A percentile compares a stretch with the other conserved stretches of the same genome.
These are phyloP conservation scores for Scopulariopsis brevicaulis DNA, from an alignment of 2,329 filamentous ascomycete species.

Conservation along the genomic window DNA sequence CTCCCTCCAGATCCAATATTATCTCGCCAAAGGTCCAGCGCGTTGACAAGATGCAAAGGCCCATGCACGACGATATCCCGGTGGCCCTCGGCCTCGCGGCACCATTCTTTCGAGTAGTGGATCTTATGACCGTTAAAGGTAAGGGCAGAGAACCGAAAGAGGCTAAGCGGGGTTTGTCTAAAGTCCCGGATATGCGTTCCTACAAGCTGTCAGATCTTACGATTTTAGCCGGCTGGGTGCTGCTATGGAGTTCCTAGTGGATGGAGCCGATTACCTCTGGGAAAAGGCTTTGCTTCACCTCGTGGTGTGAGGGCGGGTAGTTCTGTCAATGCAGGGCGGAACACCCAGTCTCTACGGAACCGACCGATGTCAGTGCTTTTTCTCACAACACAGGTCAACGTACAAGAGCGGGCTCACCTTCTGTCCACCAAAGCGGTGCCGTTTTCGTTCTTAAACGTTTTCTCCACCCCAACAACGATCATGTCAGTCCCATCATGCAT, in stretches of 20 bases:
- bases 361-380: not conserved
- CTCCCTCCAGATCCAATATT: slow-evolving; percentile 20
- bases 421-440: slow-evolving; percentile 33
- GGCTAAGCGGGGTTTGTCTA: slow-evolving; percentile 23
- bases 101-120: slow-evolving; percentile 64
- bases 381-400: not conserved
- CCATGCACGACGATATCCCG: slow-evolving; percentile 67
- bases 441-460: slow-evolving; percentile 31
- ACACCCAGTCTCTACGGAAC: slow-evolving; percentile 26
- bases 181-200: not conserved
- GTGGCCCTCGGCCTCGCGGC: slow-evolving; percentile 55
- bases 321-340: slow-evolving; percentile 19
- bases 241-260: not conserved
- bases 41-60: slow-evolving; percentile 61
- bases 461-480: slow-evolving; percentile 54
- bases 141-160: slow-evolving; percentile 76
- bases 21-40: slow-evolving; percentile 58
- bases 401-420: slow-evolving; percentile 28
- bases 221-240: too few relatives aligned
- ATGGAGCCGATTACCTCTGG: not conserved
- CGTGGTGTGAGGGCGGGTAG: not conserved
- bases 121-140: slow-evolving; percentile 84
- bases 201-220: not conserved
- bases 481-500: slow-evolving; percentile 46
- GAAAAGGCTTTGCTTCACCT: not conserved